Base-by-base conservation (phyloP, 108 stramenopile species). In the Pelagomonas calceolata region DNA sequence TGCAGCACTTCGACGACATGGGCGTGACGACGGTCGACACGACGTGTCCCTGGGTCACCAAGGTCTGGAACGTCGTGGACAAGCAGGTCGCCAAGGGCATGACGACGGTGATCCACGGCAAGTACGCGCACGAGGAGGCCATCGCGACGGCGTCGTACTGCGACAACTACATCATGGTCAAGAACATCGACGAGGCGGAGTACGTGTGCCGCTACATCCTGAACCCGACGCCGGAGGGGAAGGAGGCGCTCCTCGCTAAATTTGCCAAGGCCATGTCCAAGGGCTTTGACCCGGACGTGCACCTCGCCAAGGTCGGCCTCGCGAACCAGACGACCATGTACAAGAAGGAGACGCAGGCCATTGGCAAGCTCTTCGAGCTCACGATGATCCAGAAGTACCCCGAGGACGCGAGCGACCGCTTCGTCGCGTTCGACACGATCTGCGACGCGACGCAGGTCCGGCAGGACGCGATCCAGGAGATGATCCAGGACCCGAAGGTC, bases 241-340 rank as follows among this genome's bases (percentile, higher is more conserved):
- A 34, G 31, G 70, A 37, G 39, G 90, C 77, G 33, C 94, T 96
- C 77, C 36, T 94, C 75, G 85, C 85, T 46, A 81, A 93, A 68
- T 96, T 96, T 70, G 76, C 87, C 69, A 93, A 93, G 45, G 95
- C 93, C 34, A 78, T 93, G 45, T 90, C 88, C 51, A 72, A 90
- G 79, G 92, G 91, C 67, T 96, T 96, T 75, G 95, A 96, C 82
- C 95, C 95, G 31, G 94, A 96, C 87, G 90, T 80, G 45, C 88
- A 91, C 86, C 85, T 96, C 51, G 51, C 78, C 26, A 96, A 95
- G 83, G 82, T 96, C 64, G 95, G 95, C 31, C 74, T 96, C 66
- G 95, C 95, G 44, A 96, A 96, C 82, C 95, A 96, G 83, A 96
- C 95, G 31, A 96, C 95, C 66, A 96, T 96, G 95, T 96, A 96